These are phyloP conservation scores for Penstemon davidsonii DNA, from an alignment of 257 asterid genomes.

Conservation along the genomic window DNA sequence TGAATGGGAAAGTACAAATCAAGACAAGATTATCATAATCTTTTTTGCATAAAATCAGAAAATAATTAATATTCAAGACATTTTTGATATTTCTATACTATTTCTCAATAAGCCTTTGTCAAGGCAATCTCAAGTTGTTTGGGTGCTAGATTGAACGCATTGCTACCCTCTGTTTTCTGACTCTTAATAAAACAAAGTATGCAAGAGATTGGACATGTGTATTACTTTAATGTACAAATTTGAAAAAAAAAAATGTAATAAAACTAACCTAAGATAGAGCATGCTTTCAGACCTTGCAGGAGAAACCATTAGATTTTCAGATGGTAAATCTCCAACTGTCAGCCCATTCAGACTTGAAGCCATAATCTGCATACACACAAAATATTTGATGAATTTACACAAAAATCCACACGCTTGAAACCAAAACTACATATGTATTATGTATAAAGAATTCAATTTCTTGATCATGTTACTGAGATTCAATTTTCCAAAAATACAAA, in stretches of 20 bases:
- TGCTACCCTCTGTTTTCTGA: neutral
- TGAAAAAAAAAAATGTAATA: neutral
- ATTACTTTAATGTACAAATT: neutral
- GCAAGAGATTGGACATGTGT: neutral
- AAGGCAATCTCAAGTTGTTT: slow-evolving; percentile 1
- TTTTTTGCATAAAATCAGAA: neutral
- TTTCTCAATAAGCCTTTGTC: neutral
- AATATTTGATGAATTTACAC: slow-evolving; percentile 2
- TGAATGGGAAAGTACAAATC: neutral
- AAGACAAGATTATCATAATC: too few species aligned
- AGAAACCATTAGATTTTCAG: slow-evolving; percentile 77
- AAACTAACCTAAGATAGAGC: slow-evolving; percentile 56
- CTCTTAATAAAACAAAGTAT: neutral
- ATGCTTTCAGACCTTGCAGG: slow-evolving; percentile 69
- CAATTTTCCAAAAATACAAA: neutral
- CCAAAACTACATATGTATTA: neutral
- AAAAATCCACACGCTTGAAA: neutral
- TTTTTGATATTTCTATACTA: neutral
- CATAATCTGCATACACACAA: slow-evolving; percentile 96
- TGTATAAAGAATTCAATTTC: slow-evolving; percentile 12
- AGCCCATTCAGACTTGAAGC: slow-evolving; percentile 97
- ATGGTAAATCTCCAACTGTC: slow-evolving; percentile 74
- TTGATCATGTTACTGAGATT: neutral
- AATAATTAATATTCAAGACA: neutral
- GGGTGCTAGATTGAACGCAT: too few species aligned